Base-by-base conservation (phyloP, 495 filamentous ascomycete species). In the Aspergillus steynii region DNA sequence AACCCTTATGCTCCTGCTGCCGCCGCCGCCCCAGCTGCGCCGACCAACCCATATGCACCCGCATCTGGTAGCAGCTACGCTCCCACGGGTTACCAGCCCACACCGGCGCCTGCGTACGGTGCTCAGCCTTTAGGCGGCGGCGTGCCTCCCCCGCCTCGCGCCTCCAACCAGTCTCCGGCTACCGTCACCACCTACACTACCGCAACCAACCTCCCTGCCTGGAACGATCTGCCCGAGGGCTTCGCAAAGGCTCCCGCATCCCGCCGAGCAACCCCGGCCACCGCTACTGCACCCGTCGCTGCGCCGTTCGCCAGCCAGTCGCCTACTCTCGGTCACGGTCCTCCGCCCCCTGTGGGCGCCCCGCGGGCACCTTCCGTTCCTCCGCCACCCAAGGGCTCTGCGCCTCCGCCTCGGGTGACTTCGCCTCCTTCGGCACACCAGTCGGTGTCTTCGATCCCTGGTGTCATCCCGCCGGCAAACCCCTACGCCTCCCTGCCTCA, bases 201-300 rank as follows among this genome's bases (percentile, higher is more conserved):
- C 60, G 82, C 83, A 61, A 85, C 84, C 60, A 86, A 89, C 60
- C 84, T 86, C 48, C 84, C 85, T 37, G 88, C 88, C 56, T 99
- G 95, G 95, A 99, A 99, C 65, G 95, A 99, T 74, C 86, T 94
- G 58, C 95, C 95, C 0, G 86, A 96, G 65, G 90, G 73, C 58
- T 83, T 97, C 29, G 82, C 85, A 31, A 96, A 93, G 70, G 79
- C 88, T 47, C 85, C 88, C 29, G 78, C 82, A 10, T 82, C 87
- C 10, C 84, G 92, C 58, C 82, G 87, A 66, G 81, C 79, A 45
- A 96, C 93, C 10, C 92, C 93, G 31, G 85, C 82, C 46, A 72
- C 83, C 52, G 76, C 76, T 28, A 71, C 73, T n/a, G 71, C 76
- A 25, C 72, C 87, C 14, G 83, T 91, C 54, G 83, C 77, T 50